Evolutionary conservation across 805 yeast species (phyloP).

Genomic region (Cyberlindnera amylophila): DNA sequence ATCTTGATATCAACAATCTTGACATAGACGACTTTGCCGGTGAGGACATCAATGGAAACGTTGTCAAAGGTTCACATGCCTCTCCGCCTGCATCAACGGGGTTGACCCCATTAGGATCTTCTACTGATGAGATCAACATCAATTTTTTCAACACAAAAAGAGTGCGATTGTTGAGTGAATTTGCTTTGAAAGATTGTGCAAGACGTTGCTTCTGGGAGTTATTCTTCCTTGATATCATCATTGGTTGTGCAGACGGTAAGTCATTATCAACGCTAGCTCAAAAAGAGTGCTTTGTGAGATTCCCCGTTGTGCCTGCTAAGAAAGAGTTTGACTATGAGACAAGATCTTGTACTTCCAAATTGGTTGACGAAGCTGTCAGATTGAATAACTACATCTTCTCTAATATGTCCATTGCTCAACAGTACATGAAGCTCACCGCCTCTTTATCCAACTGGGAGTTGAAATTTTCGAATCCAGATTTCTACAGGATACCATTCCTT

Average conservation of each 20-base stretch:
- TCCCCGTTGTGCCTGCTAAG: constrained; percentile 36
- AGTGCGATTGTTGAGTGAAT: constrained; percentile 19
- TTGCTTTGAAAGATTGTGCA: constrained; percentile 27
- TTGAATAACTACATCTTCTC: constrained; percentile 43
- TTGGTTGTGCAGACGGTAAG: constrained; percentile 52
- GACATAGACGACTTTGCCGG: constrained; percentile 30
- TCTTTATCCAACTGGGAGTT: constrained; percentile 50
- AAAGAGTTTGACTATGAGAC: constrained; percentile 43
- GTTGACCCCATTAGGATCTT: constrained; percentile 15
- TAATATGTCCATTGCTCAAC: constrained; percentile 34
- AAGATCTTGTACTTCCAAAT: constrained; percentile 41
- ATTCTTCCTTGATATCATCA: constrained; percentile 47
- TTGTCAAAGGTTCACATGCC: constrained; percentile 10
- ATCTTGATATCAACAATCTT: constrained; percentile 36
- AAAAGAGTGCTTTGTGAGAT: constrained; percentile 33
- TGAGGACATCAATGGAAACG: constrained; percentile 26
- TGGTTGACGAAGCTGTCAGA: constrained; percentile 48
- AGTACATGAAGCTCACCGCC: constrained; percentile 39
- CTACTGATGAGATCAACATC: constrained; percentile 21
- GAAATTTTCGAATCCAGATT: constrained; percentile 40
- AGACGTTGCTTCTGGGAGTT: constrained; percentile 51
- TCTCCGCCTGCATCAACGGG: background rate
- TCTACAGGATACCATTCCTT: constrained; percentile 39
- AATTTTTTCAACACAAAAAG: constrained; percentile 25
- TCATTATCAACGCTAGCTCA: constrained; percentile 38